phyloP scores from a whole-genome alignment of 2,329 filamentous ascomycete genomes.

The Uncinocarpus reesii region DNA sequence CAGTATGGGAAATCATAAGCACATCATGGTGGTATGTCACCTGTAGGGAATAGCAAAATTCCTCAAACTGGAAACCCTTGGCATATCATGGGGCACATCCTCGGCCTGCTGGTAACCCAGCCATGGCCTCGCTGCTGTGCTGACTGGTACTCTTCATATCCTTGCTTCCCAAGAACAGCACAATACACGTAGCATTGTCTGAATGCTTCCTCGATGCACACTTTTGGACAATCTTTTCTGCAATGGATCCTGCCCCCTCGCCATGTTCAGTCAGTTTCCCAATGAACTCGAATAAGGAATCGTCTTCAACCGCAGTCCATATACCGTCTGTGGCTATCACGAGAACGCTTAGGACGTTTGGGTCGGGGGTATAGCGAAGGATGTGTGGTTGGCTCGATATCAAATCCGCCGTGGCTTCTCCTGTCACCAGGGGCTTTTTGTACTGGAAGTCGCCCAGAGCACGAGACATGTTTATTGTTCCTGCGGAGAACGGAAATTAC shows the following conservation, averaged over 20 bases:
- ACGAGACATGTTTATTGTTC: constrained; percentile 30
- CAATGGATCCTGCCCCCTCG: constrained; percentile 24
- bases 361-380: constrained; percentile 19
- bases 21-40: too few species aligned
- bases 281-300: constrained; percentile 24
- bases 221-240: constrained; percentile 21
- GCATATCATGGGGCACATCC: neutral
- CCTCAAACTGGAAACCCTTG: too few species aligned
- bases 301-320: constrained; percentile 24
- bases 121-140: neutral
- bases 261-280: constrained; percentile 25
- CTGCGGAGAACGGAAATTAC: constrained; percentile 16
- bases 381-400: constrained; percentile 28
- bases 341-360: constrained; percentile 23
- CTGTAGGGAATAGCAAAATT: too few species aligned
- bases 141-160: neutral
- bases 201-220: constrained; percentile 19
- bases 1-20: too few species aligned
- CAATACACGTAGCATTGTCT: constrained; percentile 29
- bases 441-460: constrained; percentile 31
- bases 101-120: neutral
- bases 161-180: constrained; percentile 21
- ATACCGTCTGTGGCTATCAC: constrained; percentile 28
- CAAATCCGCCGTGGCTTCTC: constrained; percentile 22
- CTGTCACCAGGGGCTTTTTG: constrained; percentile 27